Base-by-base conservation (phyloP, 805 yeast genomes). In the Sugiyamaella chiloensis region DNA sequence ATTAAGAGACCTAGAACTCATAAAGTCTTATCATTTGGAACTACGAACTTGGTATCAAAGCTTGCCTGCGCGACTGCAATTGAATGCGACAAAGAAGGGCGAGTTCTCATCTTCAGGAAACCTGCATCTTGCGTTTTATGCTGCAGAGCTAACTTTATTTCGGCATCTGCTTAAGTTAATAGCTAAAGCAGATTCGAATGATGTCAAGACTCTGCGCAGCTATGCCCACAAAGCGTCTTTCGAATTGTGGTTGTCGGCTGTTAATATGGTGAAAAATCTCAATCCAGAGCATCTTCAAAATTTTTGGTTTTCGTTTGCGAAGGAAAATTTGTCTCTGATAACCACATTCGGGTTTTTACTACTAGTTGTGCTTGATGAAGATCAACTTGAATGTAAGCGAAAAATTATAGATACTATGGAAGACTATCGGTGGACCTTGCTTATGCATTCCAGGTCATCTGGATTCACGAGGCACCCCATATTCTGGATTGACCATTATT, bases 221-320 rank as follows among this genome's bases (percentile, higher is more conserved):
- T 44, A 57, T 16, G 59, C 55, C 2, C 49, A 53, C 23, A 50
- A 56, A 17, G 58, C 60, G 6, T 55, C 59, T 39, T 46, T 47
- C 17, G 59, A 60, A 5, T 53, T 57, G 34, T 52, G 59, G 47
- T 51, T 44, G 5, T 42, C 59, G 5, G 62, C 62, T 23, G 58
- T 59, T n/a, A 59, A 58, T 20, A 50, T 59, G 42, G 60, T 52
- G 3, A 47, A 40, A 32, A 52, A 46, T 35, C 49, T 59, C 14
- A 51, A 47, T 37, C 55, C 58, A 14, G 54, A 58, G 23, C 61
- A 59, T 29, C 49, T 59, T n/a, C 61, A 59, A 41, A 55, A 60
- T 2, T 59, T 58, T 45, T 59, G 62, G 62, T 58, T 51, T 29
- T 56, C 60, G 5, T 59, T 57, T n/a, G 45, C 60, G 16, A 56